A percentile compares a stretch with the other conserved stretches of the same genome.
phyloP scores from a whole-genome alignment of 1,284 basidiomycete species.

The Cryptococcus floricola region DNA sequence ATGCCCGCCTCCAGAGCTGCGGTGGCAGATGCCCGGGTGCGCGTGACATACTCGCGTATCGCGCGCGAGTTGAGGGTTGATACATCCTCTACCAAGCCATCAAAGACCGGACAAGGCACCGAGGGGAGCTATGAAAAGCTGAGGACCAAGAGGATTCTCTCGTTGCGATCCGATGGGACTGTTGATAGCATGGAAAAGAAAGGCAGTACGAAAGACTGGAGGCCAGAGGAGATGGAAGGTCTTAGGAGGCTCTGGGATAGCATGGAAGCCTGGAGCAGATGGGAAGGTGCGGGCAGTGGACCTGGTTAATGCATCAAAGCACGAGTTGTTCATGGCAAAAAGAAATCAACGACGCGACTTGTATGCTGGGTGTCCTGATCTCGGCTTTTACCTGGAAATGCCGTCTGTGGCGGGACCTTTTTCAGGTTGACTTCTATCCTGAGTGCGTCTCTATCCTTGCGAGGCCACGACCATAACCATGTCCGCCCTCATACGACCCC shows the following conservation, averaged over 20 bases:
- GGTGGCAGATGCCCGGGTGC: conserved; percentile 5
- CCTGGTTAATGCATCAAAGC: too few species aligned
- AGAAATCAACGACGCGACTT: not conserved
- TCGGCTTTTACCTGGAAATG: not conserved
- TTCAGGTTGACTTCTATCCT: not conserved
- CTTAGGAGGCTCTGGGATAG: conserved; percentile 20
- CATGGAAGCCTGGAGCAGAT: conserved; percentile 25
- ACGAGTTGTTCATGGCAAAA: not conserved
- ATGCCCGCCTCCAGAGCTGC: not conserved
- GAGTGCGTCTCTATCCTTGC: not conserved
- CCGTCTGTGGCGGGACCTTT: not conserved
- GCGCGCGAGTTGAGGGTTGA: conserved; percentile 11
- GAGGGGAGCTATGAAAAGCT: conserved; percentile 1
- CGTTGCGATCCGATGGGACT: not conserved
- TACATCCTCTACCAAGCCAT: not conserved
- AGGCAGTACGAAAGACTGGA: conserved; percentile 16
- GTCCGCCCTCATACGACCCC: conserved; percentile 1
- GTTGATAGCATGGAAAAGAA: not conserved
- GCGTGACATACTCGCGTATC: conserved; percentile 18
- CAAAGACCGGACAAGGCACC: not conserved
- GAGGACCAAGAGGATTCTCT: conserved; percentile 13
- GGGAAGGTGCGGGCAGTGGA: not conserved
- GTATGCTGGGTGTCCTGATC: not conserved
- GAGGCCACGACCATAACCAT: not conserved
- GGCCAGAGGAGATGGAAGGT: conserved; percentile 22